Conservation (phyloP, 441 rosid genomes). For the Macaranga tanarius region DNA sequence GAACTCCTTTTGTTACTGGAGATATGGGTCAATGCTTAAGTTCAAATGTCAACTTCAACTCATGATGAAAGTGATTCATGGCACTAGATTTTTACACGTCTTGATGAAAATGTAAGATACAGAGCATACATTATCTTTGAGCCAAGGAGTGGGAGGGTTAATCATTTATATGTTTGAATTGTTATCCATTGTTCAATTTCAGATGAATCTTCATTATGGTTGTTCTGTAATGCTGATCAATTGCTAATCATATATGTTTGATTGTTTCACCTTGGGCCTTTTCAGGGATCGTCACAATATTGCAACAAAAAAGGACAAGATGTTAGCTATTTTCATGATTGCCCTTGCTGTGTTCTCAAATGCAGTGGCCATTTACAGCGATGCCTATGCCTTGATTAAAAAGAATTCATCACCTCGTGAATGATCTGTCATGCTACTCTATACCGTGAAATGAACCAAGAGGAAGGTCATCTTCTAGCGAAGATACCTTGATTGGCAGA, state of each 20-base stretch:
- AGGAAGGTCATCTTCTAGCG: too few relatives aligned
- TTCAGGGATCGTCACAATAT: constrained; percentile 68
- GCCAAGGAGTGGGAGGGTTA: background rate
- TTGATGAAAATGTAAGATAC: background rate
- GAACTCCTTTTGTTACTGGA: too few relatives aligned
- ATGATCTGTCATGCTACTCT: constrained; percentile 23
- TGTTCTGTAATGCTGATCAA: background rate
- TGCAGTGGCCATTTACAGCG: constrained; percentile 71
- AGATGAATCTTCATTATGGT: background rate
- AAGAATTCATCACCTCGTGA: constrained; percentile 41
- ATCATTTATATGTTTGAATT: background rate
- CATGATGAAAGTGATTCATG: too few relatives aligned
- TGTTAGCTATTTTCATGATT: constrained; percentile 58
- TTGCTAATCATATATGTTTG: background rate
- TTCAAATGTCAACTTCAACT: too few relatives aligned
- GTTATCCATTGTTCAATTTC: background rate
- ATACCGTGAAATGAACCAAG: background rate
- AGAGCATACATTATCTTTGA: background rate
- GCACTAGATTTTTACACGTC: too few relatives aligned
- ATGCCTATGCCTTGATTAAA: constrained; percentile 62
- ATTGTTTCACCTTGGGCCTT: constrained; percentile 13
- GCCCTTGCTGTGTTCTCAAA: constrained; percentile 74
- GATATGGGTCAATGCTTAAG: too few relatives aligned
- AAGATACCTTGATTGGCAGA: constrained; percentile 8
- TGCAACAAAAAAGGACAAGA: constrained; percentile 67